These are phyloP conservation scores for Cetradonia linearis DNA, from an alignment of 495 filamentous ascomycete species.

Conservation along the genomic window DNA sequence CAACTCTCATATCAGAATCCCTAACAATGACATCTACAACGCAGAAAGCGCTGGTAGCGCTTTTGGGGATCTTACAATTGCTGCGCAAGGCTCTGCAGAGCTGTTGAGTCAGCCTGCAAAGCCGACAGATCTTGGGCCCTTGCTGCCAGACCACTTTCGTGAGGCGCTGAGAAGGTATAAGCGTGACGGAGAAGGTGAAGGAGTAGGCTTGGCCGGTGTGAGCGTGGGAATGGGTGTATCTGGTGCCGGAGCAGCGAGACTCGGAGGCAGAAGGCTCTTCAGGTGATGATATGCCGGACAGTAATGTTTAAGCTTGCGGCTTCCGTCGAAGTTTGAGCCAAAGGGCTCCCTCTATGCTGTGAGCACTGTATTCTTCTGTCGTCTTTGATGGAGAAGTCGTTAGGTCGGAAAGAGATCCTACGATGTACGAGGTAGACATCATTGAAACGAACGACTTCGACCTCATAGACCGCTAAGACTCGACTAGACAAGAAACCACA, in stretches of 20 bases:
- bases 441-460: no score
- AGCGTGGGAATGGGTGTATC: constrained; percentile 58
- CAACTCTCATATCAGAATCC: constrained; percentile 14
- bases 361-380: no score
- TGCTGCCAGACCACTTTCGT: constrained; percentile 72
- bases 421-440: no score
- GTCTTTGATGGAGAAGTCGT: no score
- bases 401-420: no score
- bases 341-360: no score
- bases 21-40: constrained; percentile 17
- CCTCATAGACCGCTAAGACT: no score
- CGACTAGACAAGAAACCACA: no score
- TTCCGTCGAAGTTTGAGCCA: no score
- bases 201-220: constrained; percentile 62
- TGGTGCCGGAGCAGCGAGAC: constrained; percentile 50
- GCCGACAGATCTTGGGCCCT: constrained; percentile 52
- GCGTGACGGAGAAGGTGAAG: constrained; percentile 52
- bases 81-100: neutral
- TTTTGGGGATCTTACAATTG: neutral
- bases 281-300: constrained; percentile 44
- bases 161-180: constrained; percentile 69
- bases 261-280: constrained; percentile 55
- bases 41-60: constrained; percentile 1
- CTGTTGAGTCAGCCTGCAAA: constrained; percentile 15
- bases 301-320: no score